Conservation (phyloP, 148 eudicot genomes). For the Dianthus caryophyllus region DNA sequence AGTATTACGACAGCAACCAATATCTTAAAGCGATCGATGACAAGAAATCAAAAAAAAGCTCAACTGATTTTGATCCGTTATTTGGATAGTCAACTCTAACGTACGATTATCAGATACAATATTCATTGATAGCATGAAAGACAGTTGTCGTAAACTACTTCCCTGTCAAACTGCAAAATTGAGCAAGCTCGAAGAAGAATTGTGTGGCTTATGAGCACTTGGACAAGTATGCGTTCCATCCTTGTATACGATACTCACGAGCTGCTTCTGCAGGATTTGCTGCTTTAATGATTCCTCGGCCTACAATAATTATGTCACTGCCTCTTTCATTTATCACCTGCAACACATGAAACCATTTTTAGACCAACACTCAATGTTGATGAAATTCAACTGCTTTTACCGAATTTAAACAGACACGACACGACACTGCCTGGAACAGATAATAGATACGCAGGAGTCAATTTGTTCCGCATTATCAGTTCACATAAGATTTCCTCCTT, state of each 20-base stretch:
- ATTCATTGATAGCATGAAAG: background rate
- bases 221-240: constrained; percentile 81
- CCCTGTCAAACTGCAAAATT: constrained; percentile 2
- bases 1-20: background rate
- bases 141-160: background rate
- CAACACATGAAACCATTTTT: constrained; percentile 7
- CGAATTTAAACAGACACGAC: background rate
- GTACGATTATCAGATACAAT: background rate
- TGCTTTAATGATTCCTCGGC: constrained; percentile 88
- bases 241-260: constrained; percentile 77
- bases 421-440: background rate
- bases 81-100: background rate
- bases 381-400: background rate
- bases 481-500: background rate
- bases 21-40: background rate
- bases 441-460: background rate
- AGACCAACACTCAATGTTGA: background rate
- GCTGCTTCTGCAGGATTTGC: constrained; percentile 75
- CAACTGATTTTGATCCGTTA: constrained; percentile 1
- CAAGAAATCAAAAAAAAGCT: background rate
- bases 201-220: constrained; percentile 43
- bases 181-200: background rate
- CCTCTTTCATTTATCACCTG: constrained; percentile 84
- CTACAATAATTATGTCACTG: constrained; percentile 91
- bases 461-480: background rate